Percentiles rank a stretch among this genome's conserved stretches.
phyloP scores from a whole-genome alignment of 2,329 filamentous ascomycete genomes.

The Fusarium sp. region DNA sequence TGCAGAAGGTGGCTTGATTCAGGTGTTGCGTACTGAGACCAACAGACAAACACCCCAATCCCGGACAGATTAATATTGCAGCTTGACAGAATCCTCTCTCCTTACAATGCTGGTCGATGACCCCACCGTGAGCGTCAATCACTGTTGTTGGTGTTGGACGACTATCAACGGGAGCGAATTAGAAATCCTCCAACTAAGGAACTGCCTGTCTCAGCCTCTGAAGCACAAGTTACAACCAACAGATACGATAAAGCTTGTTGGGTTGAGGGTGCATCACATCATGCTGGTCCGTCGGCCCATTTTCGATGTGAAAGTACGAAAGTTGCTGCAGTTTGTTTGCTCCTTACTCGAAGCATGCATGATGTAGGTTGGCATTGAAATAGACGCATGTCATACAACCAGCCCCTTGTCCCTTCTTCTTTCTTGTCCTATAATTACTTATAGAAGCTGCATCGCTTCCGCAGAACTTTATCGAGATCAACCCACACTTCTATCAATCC shows the following conservation, averaged over 20 bases:
- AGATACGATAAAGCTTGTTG: slow-evolving; percentile 42
- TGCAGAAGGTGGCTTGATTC: slow-evolving; percentile 31
- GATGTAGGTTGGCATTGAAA: slow-evolving; percentile 6
- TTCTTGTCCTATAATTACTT: slow-evolving; percentile 28
- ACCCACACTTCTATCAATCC: slow-evolving; percentile 11
- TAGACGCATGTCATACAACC: slow-evolving; percentile 12
- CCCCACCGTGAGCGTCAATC: slow-evolving; percentile 11
- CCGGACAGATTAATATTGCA: no score
- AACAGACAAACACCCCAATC: slow-evolving; percentile 28
- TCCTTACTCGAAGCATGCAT: slow-evolving; percentile 32
- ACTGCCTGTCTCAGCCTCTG: slow-evolving; percentile 52
- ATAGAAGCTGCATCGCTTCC: slow-evolving; percentile 44
- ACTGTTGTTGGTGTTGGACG: neutral
- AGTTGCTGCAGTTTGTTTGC: slow-evolving; percentile 33
- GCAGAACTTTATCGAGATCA: slow-evolving; percentile 47
- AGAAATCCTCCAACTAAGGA: slow-evolving; percentile 10
- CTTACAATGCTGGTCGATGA: slow-evolving; percentile 12
- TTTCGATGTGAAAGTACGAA: slow-evolving; percentile 19
- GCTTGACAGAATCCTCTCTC: neutral
- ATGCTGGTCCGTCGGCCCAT: slow-evolving; percentile 37
- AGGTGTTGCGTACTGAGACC: slow-evolving; percentile 4
- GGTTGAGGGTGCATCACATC: slow-evolving; percentile 35
- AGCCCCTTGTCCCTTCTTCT: neutral
- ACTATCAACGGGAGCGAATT: slow-evolving; percentile 21
- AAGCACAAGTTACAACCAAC: slow-evolving; percentile 50